Conservation (phyloP, 495 filamentous ascomycete species). For the Clavariopsis aquatica region DNA sequence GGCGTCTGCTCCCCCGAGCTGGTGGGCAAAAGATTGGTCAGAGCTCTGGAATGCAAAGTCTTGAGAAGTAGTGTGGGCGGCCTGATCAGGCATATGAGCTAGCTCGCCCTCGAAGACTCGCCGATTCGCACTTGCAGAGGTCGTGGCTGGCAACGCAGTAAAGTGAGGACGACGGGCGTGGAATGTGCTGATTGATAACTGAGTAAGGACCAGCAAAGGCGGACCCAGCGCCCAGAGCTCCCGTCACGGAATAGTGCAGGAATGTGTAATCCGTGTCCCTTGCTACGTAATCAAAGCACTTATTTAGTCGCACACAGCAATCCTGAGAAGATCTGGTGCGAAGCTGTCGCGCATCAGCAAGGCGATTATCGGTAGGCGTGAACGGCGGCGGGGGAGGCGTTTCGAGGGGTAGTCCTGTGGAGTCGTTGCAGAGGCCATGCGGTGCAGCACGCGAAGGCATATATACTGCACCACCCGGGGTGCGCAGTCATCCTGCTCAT, state of each 20-base stretch:
- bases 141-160: not conserved
- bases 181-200: constrained; percentile 15
- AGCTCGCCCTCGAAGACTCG: constrained; percentile 16
- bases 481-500: not conserved
- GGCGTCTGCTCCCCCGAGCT: constrained; percentile 10
- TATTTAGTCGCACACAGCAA: not conserved
- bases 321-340: not conserved
- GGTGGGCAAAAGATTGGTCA: constrained; percentile 34
- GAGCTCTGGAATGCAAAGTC: constrained; percentile 40
- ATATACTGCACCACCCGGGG: not conserved
- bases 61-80: constrained; percentile 31
- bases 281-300: not conserved
- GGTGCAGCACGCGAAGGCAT: not conserved
- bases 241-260: constrained; percentile 15
- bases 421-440: not conserved
- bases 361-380: not conserved
- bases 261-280: not conserved
- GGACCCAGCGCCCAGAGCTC: not conserved
- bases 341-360: too few species aligned
- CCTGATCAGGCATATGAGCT: constrained; percentile 35
- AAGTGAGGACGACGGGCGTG: not conserved
- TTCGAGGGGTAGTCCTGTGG: not conserved
- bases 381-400: not conserved
- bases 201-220: constrained; percentile 20
- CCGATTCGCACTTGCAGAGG: constrained; percentile 8